Percentiles rank a stretch among this genome's conserved stretches.
Evolutionary conservation across 2,329 filamentous ascomycete genomes (phyloP).

Genomic region (Trichoderma sp.): DNA sequence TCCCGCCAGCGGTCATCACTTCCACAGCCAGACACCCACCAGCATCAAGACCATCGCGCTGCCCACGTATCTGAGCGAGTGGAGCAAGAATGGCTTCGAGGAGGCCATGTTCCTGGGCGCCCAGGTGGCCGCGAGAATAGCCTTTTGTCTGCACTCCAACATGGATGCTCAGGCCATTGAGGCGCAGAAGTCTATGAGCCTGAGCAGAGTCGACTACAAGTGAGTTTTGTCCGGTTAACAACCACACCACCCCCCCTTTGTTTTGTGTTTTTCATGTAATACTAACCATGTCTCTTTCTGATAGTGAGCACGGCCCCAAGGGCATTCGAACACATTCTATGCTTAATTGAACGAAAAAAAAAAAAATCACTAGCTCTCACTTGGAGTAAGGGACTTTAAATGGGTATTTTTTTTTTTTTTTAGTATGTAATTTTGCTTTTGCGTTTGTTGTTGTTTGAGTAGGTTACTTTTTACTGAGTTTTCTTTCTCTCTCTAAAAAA

Average conservation of each 20-base stretch:
- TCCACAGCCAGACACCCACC: constrained; percentile 71
- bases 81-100: constrained; percentile 77
- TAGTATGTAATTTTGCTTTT: background rate
- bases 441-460: background rate
- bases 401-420: background rate
- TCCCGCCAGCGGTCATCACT: constrained; percentile 46
- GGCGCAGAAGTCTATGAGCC: constrained; percentile 53
- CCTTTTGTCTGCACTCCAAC: constrained; percentile 56
- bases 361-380: background rate
- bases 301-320: constrained; percentile 53
- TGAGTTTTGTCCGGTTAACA: constrained; percentile 35
- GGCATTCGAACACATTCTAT: constrained; percentile 53
- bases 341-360: constrained; percentile 37
- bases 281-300: background rate
- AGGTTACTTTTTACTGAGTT: background rate
- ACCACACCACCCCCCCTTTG: too few relatives aligned
- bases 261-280: too few relatives aligned
- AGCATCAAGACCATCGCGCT: constrained; percentile 74
- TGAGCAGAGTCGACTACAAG: constrained; percentile 60
- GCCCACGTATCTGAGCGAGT: constrained; percentile 85
- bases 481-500: background rate
- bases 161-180: constrained; percentile 51
- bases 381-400: background rate
- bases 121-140: constrained; percentile 71
- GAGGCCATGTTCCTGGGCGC: constrained; percentile 84